A percentile compares a stretch with the other conserved stretches of the same genome.
phyloP scores from a whole-genome alignment of 768 basidiomycete genomes.

The Gloeopeniophorella convolvens region DNA sequence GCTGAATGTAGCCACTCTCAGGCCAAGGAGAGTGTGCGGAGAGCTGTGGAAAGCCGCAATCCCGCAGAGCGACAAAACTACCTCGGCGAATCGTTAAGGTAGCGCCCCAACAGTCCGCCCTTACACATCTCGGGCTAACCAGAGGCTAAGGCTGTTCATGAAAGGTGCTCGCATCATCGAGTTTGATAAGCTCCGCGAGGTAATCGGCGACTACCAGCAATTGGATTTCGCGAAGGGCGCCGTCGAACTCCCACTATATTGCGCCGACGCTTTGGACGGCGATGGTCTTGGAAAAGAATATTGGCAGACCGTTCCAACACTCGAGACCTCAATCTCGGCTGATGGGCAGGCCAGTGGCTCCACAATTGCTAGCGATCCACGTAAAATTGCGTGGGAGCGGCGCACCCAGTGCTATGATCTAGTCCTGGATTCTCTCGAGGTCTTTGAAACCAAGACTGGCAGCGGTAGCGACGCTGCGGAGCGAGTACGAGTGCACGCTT shows the following conservation, averaged over 20 bases:
- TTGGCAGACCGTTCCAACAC: conserved; percentile 48
- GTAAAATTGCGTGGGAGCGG: conserved; percentile 48
- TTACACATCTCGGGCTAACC: neutral
- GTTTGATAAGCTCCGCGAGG: conserved; percentile 76
- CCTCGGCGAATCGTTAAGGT: conserved; percentile 86
- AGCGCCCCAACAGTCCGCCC: neutral
- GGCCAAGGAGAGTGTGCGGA: conserved; percentile 92
- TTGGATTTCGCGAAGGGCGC: conserved; percentile 82
- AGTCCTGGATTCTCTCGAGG: conserved; percentile 69
- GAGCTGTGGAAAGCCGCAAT: conserved; percentile 77
- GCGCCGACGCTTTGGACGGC: conserved; percentile 72
- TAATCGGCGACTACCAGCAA: conserved; percentile 85
- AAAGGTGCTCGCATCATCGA: conserved; percentile 84
- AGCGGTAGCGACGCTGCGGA: conserved; percentile 47
- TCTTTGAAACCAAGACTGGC: conserved; percentile 60
- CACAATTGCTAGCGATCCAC: conserved; percentile 32
- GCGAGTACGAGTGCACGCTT: conserved; percentile 74
- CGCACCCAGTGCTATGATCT: conserved; percentile 76
- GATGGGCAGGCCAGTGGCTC: neutral
- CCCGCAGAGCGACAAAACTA: conserved; percentile 68
- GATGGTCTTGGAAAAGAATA: conserved; percentile 70
- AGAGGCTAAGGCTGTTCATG: conserved; percentile 61
- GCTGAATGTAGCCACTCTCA: conserved; percentile 26
- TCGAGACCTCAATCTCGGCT: neutral
- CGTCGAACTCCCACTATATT: conserved; percentile 76